These are phyloP conservation scores for Eucalyptus curtisii DNA, from an alignment of 345 rosid genomes.

Conservation along the genomic window DNA sequence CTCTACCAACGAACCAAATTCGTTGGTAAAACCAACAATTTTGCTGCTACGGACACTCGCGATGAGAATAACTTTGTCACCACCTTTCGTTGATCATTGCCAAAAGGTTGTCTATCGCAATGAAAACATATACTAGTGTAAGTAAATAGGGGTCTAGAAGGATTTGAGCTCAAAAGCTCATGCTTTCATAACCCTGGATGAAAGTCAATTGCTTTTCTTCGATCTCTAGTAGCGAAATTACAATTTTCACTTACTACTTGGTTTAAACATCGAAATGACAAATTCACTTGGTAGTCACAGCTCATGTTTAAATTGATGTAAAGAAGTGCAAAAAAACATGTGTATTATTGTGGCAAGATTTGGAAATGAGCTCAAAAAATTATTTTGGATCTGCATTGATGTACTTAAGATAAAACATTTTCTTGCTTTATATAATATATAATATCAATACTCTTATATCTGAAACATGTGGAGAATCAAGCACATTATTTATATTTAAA, in stretches of 20 bases:
- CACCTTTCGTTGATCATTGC: neutral
- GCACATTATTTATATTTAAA: neutral
- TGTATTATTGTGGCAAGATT: neutral
- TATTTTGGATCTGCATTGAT: neutral
- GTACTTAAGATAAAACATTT: neutral
- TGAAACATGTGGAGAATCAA: neutral
- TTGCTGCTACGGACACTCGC: neutral
- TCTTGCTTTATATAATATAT: neutral
- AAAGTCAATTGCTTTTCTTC: neutral
- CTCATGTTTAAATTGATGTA: neutral
- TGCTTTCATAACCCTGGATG: neutral
- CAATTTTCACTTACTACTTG: neutral
- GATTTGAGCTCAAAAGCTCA: neutral
- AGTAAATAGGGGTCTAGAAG: neutral
- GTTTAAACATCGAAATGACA: neutral
- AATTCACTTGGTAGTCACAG: neutral
- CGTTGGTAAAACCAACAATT: neutral
- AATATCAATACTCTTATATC: neutral
- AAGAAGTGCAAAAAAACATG: neutral
- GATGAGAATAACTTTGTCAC: neutral
- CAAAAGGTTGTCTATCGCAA: neutral
- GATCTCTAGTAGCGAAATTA: neutral
- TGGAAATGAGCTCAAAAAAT: neutral
- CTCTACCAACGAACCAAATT: neutral
- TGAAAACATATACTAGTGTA: neutral